Evolutionary conservation across 768 basidiomycete species (phyloP).

Genomic region (Amanita subjunquillea): DNA sequence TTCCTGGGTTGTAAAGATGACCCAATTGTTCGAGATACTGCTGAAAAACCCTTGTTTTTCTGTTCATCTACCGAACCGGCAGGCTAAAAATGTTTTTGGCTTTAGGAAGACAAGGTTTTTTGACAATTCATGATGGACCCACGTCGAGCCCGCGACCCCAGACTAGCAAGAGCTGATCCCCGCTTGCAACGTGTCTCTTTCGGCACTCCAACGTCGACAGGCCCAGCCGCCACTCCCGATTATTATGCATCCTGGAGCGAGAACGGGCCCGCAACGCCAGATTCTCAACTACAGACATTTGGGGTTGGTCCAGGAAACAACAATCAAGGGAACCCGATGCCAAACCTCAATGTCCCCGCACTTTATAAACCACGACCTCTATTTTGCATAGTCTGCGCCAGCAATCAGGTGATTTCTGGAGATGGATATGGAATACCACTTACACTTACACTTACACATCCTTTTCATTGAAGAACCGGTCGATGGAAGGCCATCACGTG

Average conservation of each 20-base stretch:
- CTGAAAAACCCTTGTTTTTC: conserved; percentile 39
- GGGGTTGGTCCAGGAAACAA: neutral
- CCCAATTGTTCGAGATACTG: conserved; percentile 87
- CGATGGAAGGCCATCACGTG: conserved; percentile 96
- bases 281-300: neutral
- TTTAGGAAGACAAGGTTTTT: neutral
- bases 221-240: conserved; percentile 13
- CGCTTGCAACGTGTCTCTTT: conserved; percentile 45
- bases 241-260: conserved; percentile 17
- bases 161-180: conserved; percentile 56
- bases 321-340: neutral
- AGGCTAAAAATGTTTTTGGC: neutral
- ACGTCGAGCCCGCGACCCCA: conserved; percentile 4
- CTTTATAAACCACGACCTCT: conserved; percentile 62
- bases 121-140: neutral
- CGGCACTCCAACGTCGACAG: conserved; percentile 28
- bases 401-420: conserved; percentile 69
- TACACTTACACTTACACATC: too few species aligned
- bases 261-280: conserved; percentile 12
- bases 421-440: neutral
- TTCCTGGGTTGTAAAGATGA: conserved; percentile 64
- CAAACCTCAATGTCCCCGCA: neutral
- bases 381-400: conserved; percentile 99
- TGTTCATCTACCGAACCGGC: neutral
- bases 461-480: conserved; percentile 63